phyloP scores from a whole-genome alignment of 2,329 filamentous ascomycete genomes.

The Cytospora paraplurivora region DNA sequence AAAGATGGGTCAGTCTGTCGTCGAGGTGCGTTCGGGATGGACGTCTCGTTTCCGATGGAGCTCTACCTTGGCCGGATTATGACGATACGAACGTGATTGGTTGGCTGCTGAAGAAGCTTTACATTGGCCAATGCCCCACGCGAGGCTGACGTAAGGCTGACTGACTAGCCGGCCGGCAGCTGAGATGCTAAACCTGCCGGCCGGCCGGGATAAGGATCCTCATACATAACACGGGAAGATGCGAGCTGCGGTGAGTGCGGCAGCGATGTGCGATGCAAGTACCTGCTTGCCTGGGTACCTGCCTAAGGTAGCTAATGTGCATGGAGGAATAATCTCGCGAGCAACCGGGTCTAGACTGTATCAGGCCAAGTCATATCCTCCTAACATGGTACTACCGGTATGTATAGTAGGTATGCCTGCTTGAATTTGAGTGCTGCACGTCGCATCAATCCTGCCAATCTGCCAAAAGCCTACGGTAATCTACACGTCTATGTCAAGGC shows the following conservation, averaged over 20 bases:
- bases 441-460: not conserved
- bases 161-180: constrained; percentile 2
- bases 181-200: not conserved
- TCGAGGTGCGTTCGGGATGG: constrained; percentile 18
- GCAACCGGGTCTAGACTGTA: constrained; percentile 1
- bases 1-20: constrained; percentile 26
- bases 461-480: too few relatives aligned
- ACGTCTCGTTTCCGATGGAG: constrained; percentile 20
- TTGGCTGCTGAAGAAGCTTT: not conserved
- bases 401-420: not conserved
- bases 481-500: not conserved
- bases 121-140: constrained; percentile 23
- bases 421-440: not conserved
- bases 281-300: not conserved
- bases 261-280: not conserved
- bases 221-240: too few relatives aligned
- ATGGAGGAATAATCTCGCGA: not conserved
- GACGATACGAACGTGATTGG: constrained; percentile 25
- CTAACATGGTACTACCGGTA: not conserved
- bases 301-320: not conserved
- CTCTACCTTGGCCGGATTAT: constrained; percentile 20
- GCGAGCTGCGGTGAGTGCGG: not conserved
- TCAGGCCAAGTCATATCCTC: constrained; percentile 1
- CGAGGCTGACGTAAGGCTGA: constrained; percentile 17
- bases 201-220: too few relatives aligned